Base-by-base conservation (phyloP, 2,329 filamentous ascomycete species). In the Sordariomycetes sp. region DNA sequence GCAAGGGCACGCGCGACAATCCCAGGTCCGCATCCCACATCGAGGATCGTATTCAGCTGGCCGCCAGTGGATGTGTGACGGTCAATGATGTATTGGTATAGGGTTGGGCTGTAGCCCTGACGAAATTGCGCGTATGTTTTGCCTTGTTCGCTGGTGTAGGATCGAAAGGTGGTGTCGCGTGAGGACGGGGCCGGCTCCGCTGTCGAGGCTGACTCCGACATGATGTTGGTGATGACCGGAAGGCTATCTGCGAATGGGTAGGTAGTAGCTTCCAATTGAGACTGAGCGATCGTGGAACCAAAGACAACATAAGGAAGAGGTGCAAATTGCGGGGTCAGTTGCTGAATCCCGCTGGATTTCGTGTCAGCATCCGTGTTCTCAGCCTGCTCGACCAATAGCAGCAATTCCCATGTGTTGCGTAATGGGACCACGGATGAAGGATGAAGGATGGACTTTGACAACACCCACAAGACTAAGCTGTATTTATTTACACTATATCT, bases 11-110 rank as follows among this genome's bases (percentile, higher is more conserved):
- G 72, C 0, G 72, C 72, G 0, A 76, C 78, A 14, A 67, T 75
- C 3, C 81, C 82, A 0, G 81, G 80, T 0, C 82, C 81, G 63
- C 79, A 83, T 35, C 82, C 82, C 6, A 84, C 67, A 60, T 86
- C 81, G 14, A 82, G 64, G 0, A 82, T 61, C 2, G 67, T 70
- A 34, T 69, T 64, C 16, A 77, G 62, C 14, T 70, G 57, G 14
- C 78, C 79, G 22, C 76, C 75, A 0, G 73, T 76, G 1, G 72
- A 68, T 1, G 63, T 66, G 62, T 85, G 81, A 57, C 76, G 71
- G 20, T 72, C 62, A 4, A 79, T 52, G 54, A 85, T 70, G 46
- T 64, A 63, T 2, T 76, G 60, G 67, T 80, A 81, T n/a, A 84
- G 67, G 6, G 63, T 64, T 0, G 69, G 62, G 52, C 74, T 68